Conservation (phyloP, 2,329 filamentous ascomycete genomes). For the Calonectria hongkongensis region DNA sequence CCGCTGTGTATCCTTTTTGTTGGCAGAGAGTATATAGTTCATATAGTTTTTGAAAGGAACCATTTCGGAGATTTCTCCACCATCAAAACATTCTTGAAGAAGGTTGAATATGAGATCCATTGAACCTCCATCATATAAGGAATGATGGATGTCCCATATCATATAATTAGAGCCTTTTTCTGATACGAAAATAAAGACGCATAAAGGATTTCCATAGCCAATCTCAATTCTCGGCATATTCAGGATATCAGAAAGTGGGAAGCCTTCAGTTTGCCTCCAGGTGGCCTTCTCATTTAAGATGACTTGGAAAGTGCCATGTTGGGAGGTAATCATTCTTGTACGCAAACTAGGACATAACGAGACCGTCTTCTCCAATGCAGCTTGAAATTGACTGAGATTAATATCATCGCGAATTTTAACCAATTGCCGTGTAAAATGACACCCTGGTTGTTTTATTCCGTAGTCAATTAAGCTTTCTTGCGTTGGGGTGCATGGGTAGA, state of each 20-base stretch:
- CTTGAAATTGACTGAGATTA: background rate
- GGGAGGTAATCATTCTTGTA: background rate
- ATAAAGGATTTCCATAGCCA: background rate
- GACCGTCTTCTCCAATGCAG: background rate
- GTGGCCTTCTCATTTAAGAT: background rate
- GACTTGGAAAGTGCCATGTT: background rate
- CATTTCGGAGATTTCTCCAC: background rate
- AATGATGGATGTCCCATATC: slow-evolving; percentile 6
- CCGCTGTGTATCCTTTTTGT: background rate
- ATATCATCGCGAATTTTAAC: background rate
- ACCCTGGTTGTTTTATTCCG: slow-evolving; percentile 5
- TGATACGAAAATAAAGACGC: background rate
- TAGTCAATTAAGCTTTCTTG: slow-evolving; percentile 8
- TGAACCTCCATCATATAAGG: slow-evolving; percentile 6
- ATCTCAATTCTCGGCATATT: slow-evolving; percentile 2
- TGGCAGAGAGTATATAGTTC: background rate
- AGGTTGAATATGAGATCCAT: slow-evolving; percentile 10
- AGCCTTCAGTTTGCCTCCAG: background rate
- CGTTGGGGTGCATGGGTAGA: slow-evolving; percentile 7
- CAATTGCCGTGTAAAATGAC: slow-evolving; percentile 4
- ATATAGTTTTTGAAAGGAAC: slow-evolving; percentile 7
- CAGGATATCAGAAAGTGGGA: background rate
- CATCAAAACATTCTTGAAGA: slow-evolving; percentile 5
- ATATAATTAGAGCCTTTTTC: background rate
- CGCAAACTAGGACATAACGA: background rate